Evolutionary conservation across 2,329 filamentous ascomycete species (phyloP).

Genomic region (Pyrenochaeta sp.): DNA sequence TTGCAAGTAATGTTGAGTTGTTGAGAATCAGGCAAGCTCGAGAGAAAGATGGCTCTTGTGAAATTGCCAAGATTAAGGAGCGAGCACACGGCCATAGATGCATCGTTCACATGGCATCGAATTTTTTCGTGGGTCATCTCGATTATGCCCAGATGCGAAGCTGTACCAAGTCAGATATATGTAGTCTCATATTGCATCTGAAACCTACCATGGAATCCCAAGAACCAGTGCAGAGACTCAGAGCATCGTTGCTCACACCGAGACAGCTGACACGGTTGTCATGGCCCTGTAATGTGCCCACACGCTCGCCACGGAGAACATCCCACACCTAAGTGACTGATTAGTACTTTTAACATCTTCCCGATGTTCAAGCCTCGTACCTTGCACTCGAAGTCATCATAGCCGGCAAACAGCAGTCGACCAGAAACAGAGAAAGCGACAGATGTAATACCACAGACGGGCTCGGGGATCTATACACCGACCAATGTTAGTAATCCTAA

Average conservation of each 20-base stretch:
- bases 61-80: slow-evolving; percentile 33
- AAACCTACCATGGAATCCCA: slow-evolving; percentile 95
- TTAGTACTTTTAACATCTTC: slow-evolving; percentile 48
- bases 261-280: slow-evolving; percentile 99
- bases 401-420: slow-evolving; percentile 92
- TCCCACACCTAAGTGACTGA: slow-evolving; percentile 85
- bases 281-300: slow-evolving; percentile 94
- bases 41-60: slow-evolving; percentile 33
- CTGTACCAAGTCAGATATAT: slow-evolving; percentile 44
- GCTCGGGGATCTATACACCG: slow-evolving; percentile 84
- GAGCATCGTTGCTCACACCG: slow-evolving; percentile 97
- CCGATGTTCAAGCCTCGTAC: slow-evolving; percentile 57
- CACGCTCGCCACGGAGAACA: slow-evolving; percentile 93
- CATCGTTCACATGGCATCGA: slow-evolving; percentile 42
- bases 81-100: slow-evolving; percentile 39
- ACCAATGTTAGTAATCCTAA: slow-evolving; percentile 32
- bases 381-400: slow-evolving; percentile 99
- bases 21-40: slow-evolving; percentile 31
- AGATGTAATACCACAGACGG: slow-evolving; percentile 96
- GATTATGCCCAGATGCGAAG: slow-evolving; percentile 61
- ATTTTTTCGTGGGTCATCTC: slow-evolving; percentile 22
- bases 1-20: slow-evolving; percentile 36
- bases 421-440: slow-evolving; percentile 98
- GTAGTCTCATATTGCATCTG: slow-evolving; percentile 6
- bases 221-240: slow-evolving; percentile 98